Conservation (phyloP, 345 rosid genomes). For the Lepidium africanum region DNA sequence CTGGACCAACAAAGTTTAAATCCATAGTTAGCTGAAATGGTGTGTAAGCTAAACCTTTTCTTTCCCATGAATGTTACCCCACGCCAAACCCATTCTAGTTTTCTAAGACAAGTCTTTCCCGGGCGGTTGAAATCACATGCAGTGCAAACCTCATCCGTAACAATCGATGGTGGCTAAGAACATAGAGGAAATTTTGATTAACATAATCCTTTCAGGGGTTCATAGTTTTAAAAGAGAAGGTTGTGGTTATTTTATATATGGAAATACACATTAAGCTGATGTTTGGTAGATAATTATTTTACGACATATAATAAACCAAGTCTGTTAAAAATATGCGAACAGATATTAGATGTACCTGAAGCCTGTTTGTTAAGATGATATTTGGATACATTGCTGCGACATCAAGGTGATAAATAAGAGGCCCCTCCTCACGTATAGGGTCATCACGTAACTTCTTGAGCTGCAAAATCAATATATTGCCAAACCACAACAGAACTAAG, state of each 20-base stretch:
- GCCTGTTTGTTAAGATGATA: constrained; percentile 94
- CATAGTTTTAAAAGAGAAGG: background rate
- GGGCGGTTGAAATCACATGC: constrained; percentile 98
- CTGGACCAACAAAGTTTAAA: constrained; percentile 13
- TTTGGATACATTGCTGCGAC: constrained; percentile 99
- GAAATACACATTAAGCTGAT: background rate
- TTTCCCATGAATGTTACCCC: constrained; percentile 85
- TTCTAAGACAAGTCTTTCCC: constrained; percentile 84
- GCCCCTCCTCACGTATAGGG: constrained; percentile 87
- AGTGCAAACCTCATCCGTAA: constrained; percentile 84
- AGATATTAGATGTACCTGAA: constrained; percentile 56
- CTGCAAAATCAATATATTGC: constrained; percentile 36
- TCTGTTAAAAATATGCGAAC: background rate
- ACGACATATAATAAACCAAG: background rate
- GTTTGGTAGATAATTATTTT: background rate
- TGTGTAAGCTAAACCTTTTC: constrained; percentile 50
- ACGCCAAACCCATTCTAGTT: constrained; percentile 99
- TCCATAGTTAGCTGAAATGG: constrained; percentile 2
- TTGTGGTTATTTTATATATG: background rate
- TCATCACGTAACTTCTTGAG: constrained; percentile 65
- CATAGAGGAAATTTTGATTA: constrained; percentile 1
- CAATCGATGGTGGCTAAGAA: constrained; percentile 89
- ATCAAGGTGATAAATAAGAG: constrained; percentile 95
- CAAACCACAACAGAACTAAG: constrained; percentile 10
- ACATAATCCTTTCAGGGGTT: background rate